Base-by-base conservation (phyloP, 2,329 filamentous ascomycete genomes). In the Knoxdaviesia capensis region DNA sequence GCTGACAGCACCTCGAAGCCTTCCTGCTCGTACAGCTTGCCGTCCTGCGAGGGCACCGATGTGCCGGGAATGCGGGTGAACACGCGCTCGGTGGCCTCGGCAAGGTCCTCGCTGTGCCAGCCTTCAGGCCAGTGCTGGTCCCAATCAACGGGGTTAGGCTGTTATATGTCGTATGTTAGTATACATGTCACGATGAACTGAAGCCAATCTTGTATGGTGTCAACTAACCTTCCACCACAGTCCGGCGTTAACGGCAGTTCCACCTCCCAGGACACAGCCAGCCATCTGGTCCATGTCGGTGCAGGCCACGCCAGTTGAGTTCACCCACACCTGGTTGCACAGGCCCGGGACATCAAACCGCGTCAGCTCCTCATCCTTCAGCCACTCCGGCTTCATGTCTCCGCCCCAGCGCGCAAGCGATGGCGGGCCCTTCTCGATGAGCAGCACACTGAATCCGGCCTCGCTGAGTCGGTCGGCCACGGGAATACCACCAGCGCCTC, bases 31-130 rank as follows among this genome's bases (percentile, higher is more conserved):
- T 84, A 83, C 30, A 71, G 63, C 52, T 74, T 64, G 39, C 74
- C 74, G 51, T 86, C 78, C 49, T 63, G 60, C 1, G 77, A 83
- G 1, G 80, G 78, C 38, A 62, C 60, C 38, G 70, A 71, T 0
- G 77, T 83, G 32, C 78, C 79, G 0, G 77, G 77, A 46, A 83
- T 84, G n/a, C 77, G 69, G 34, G 63, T 59, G 54, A 83, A 85
- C 6, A 78, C 71, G 36, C 72, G 68, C 31, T 68, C 58, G 5
- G 75, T 71, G 1, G 79, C 71, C 29, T 60, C 53, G 45, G 60
- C 59, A 53, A 84, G 68, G 49, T 84, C 77, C 5, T 59, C 53
- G 11, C 72, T 65, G 56, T 79, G 75, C 80, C 80, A 86, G 31
- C 79, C 80, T 2, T 59, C 48, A 1, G 80, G 80, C 60, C 81